A percentile compares a stretch with the other conserved stretches of the same genome.
phyloP scores from a whole-genome alignment of 257 asterid species.

The Jacaranda copaia region DNA sequence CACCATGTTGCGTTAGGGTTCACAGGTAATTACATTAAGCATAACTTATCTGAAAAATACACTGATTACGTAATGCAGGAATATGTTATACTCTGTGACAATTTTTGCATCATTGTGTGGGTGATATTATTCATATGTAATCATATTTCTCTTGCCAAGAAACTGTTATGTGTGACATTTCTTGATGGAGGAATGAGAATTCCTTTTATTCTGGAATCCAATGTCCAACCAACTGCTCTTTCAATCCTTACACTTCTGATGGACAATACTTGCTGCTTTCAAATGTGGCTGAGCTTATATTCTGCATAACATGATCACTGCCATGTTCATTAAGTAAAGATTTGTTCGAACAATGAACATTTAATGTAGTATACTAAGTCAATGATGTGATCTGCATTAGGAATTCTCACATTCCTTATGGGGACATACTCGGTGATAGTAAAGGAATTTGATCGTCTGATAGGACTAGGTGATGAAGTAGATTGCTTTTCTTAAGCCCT shows the following conservation, averaged over 20 bases:
- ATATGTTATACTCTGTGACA: too few relatives aligned
- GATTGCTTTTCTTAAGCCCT: background rate
- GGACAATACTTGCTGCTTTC: constrained; percentile 4
- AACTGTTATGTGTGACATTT: too few relatives aligned
- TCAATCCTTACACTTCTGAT: background rate
- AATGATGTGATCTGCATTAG: constrained; percentile 14
- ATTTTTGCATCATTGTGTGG: too few relatives aligned
- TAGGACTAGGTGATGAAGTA: background rate
- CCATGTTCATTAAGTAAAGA: accelerated
- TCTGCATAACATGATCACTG: background rate
- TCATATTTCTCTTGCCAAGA: constrained; percentile 6
- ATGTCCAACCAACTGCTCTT: background rate
- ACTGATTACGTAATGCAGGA: too few relatives aligned
- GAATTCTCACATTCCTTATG: background rate
- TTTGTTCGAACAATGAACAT: background rate
- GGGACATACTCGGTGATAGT: too few relatives aligned
- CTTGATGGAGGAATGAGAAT: too few relatives aligned
- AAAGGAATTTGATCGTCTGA: constrained; percentile 39
- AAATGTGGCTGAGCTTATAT: constrained; percentile 20
- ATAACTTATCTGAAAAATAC: too few relatives aligned
- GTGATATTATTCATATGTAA: too few relatives aligned
- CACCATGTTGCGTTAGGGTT: too few relatives aligned
- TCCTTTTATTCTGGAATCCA: background rate
- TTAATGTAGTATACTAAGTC: background rate
- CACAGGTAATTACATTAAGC: too few relatives aligned